Evolutionary conservation across 306 rosid species (phyloP).

Genomic region (Hippophae gyantsensis): DNA sequence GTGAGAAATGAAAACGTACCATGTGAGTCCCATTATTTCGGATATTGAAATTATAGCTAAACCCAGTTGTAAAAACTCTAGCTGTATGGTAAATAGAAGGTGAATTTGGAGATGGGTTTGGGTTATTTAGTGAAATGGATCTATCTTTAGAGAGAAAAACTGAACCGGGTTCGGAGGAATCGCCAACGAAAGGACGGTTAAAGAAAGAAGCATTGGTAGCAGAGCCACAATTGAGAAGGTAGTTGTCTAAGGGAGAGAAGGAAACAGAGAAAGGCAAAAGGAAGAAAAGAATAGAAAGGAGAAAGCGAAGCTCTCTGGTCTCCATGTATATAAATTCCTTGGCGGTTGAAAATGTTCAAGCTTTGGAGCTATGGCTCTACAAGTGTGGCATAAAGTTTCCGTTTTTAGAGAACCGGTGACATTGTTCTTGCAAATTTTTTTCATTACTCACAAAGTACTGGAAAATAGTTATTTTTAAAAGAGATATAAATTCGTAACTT

Average conservation of each 20-base stretch:
- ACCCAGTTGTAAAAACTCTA: conserved; percentile 54
- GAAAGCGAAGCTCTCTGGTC: conserved; percentile 20
- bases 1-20: conserved; percentile 77
- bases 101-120: conserved; percentile 40
- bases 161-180: conserved; percentile 33
- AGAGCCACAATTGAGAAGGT: conserved; percentile 78
- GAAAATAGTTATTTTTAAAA: no score
- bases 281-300: conserved; percentile 14
- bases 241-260: conserved; percentile 62
- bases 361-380: conserved; percentile 1
- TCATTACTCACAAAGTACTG: no score
- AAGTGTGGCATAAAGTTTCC: no score
- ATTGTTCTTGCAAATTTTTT: no score
- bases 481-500: no score
- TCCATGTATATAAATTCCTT: conserved; percentile 39
- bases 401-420: no score
- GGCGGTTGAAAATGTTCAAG: conserved; percentile 6
- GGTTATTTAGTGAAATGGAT: conserved; percentile 43
- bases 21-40: conserved; percentile 63
- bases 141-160: conserved; percentile 34
- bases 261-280: conserved; percentile 32
- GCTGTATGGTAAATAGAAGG: conserved; percentile 54
- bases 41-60: conserved; percentile 51
- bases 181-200: conserved; percentile 47
- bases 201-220: conserved; percentile 40